Conservation (phyloP, 805 yeast species). For the Saccharomycopsis babjevae region DNA sequence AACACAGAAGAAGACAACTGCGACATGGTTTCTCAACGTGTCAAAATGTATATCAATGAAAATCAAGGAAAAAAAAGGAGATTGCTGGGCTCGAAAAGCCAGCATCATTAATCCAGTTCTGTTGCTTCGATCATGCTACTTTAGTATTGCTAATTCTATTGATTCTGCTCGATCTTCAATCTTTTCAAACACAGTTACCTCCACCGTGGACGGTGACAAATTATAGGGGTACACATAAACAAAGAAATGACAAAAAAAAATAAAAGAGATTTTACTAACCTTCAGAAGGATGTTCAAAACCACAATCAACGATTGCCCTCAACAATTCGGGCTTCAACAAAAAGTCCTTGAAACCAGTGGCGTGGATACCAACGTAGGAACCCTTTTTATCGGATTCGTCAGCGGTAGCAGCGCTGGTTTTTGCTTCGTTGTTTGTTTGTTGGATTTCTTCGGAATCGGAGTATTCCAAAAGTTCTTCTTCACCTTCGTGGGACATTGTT, state of each 20-base stretch:
- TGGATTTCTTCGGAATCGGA: constrained; percentile 96
- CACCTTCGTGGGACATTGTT: constrained; percentile 86
- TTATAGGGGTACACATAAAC: too few relatives aligned
- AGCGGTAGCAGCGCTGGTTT: constrained; percentile 33
- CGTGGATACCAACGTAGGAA: constrained; percentile 95
- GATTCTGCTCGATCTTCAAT: too few relatives aligned
- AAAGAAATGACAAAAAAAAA: background rate
- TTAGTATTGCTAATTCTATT: too few relatives aligned
- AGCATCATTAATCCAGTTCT: too few relatives aligned
- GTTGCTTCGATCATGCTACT: too few relatives aligned
- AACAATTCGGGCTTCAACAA: constrained; percentile 91
- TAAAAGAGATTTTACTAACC: constrained; percentile 51
- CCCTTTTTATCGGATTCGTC: constrained; percentile 82
- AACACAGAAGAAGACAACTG: too few relatives aligned
- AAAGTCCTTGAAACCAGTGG: constrained; percentile 97
- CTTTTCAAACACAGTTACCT: too few relatives aligned
- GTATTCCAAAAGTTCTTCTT: constrained; percentile 98
- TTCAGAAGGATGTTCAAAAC: constrained; percentile 99
- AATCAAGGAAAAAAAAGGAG: too few relatives aligned
- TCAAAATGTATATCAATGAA: too few relatives aligned
- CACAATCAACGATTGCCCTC: constrained; percentile 97
- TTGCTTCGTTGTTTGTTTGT: constrained; percentile 44
- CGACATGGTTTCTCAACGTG: too few relatives aligned
- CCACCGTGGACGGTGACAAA: too few relatives aligned
- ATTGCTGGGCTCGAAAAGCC: too few relatives aligned